These are phyloP conservation scores for Nannochloropsis gaditana DNA, from an alignment of 108 stramenopile genomes.

Conservation along the genomic window DNA sequence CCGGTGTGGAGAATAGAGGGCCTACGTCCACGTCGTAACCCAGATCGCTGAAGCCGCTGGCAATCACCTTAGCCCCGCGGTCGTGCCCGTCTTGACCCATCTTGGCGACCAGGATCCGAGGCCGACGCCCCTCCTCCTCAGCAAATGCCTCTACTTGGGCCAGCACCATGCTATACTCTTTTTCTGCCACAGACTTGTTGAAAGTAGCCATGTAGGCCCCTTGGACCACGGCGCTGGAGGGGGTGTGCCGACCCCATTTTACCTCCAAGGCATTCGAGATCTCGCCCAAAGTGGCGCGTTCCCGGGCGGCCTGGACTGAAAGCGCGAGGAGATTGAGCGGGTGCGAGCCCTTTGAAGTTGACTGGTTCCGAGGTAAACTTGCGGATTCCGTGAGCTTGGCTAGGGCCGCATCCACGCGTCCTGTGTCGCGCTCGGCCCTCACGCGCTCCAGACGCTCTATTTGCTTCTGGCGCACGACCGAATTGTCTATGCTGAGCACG, in stretches of 20 bases:
- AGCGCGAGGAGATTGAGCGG: constrained; percentile 80
- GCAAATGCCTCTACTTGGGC: constrained; percentile 77
- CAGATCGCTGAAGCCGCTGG: constrained; percentile 88
- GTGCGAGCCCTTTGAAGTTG: constrained; percentile 69
- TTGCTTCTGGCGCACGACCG: constrained; percentile 71
- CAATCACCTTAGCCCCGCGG: constrained; percentile 95
- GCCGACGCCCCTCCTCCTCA: constrained; percentile 79
- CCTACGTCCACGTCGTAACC: constrained; percentile 97
- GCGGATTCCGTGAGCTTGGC: constrained; percentile 70
- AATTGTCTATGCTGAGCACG: constrained; percentile 83
- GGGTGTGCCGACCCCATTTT: constrained; percentile 88
- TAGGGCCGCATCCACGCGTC: constrained; percentile 59
- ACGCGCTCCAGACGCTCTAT: constrained; percentile 59
- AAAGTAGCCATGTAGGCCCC: constrained; percentile 75
- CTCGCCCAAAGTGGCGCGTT: constrained; percentile 86
- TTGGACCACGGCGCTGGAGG: constrained; percentile 76
- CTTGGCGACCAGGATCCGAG: constrained; percentile 93
- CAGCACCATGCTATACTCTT: constrained; percentile 70
- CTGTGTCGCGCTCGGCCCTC: constrained; percentile 67
- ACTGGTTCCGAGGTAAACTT: constrained; percentile 47
- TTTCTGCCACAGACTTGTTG: constrained; percentile 48
- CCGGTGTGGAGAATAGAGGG: constrained; percentile 85
- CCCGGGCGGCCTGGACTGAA: constrained; percentile 82
- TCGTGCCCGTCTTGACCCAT: constrained; percentile 99
- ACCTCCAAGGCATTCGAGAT: constrained; percentile 87